A percentile compares a stretch with the other conserved stretches of the same genome.
Conservation (phyloP, 257 asterid genomes). For the Ilex aquifolium region DNA sequence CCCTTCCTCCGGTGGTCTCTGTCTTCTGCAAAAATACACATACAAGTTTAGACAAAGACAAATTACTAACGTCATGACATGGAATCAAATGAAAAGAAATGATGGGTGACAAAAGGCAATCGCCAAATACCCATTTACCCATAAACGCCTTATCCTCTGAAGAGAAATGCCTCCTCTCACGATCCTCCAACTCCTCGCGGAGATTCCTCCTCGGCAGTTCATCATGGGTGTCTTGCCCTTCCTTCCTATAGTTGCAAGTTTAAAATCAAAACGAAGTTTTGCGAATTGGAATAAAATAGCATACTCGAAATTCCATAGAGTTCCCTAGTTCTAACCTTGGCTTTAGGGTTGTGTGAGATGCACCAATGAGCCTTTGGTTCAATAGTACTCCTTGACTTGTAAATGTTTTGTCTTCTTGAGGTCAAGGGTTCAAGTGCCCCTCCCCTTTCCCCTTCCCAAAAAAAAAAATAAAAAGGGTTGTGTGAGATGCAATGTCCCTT, state of each 20-base stretch:
- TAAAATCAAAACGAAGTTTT: no score
- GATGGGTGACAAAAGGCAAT: background rate
- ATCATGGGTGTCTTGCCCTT: slow-evolving; percentile 83
- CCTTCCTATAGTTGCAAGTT: slow-evolving; percentile 34
- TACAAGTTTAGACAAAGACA: background rate
- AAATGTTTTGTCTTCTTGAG: no score
- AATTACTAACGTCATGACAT: background rate
- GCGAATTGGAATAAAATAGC: no score
- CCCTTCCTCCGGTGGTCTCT: slow-evolving; percentile 73
- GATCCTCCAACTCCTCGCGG: slow-evolving; percentile 70
- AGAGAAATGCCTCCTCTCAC: slow-evolving; percentile 76
- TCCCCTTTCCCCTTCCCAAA: no score
- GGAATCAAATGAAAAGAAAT: background rate
- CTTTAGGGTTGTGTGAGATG: slow-evolving; percentile 23
- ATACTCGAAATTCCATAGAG: background rate
- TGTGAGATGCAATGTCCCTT: slow-evolving; percentile 80
- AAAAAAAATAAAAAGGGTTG: slow-evolving; percentile 33
- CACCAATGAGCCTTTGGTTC: no score
- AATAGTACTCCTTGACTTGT: no score
- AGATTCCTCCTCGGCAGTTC: slow-evolving; percentile 68
- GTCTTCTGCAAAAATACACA: slow-evolving; percentile 51
- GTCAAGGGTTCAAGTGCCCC: no score
- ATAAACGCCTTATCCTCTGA: slow-evolving; percentile 41
- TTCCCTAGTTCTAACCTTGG: slow-evolving; percentile 46
- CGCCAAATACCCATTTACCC: background rate